phyloP scores from a whole-genome alignment of 2,329 filamentous ascomycete species.

The Colletotrichum costaricense region DNA sequence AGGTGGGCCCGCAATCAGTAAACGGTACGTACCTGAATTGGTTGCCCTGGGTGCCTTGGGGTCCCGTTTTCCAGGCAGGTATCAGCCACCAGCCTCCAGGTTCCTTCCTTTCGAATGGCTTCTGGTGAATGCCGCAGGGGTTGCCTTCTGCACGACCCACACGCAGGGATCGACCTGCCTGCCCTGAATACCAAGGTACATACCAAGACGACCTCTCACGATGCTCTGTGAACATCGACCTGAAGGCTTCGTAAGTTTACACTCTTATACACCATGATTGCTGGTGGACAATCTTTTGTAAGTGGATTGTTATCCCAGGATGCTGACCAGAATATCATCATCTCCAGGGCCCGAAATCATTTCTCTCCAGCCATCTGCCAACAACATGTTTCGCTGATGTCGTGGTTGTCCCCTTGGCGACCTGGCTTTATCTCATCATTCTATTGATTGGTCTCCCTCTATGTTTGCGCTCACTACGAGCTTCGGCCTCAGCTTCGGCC shows the following conservation, averaged over 20 bases:
- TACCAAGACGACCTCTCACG: neutral
- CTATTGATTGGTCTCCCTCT: neutral
- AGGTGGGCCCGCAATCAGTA: constrained; percentile 24
- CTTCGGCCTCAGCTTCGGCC: neutral
- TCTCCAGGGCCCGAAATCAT: neutral
- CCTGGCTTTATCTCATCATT: neutral
- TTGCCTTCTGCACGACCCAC: neutral
- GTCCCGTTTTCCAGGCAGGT: no score
- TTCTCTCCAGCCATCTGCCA: neutral
- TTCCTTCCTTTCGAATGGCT: neutral
- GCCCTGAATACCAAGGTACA: neutral
- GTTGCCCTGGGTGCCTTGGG: neutral
- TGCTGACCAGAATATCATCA: neutral
- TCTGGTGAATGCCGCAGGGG: neutral
- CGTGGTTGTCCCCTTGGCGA: neutral
- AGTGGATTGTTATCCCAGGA: neutral
- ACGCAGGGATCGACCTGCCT: neutral
- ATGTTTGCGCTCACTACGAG: neutral
- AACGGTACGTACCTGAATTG: constrained; percentile 17
- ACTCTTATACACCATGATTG: neutral
- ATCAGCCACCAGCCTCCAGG: no score
- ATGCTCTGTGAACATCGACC: neutral
- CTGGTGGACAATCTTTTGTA: neutral
- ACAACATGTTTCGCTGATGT: neutral
- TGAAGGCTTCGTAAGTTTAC: neutral